Base-by-base conservation (phyloP, 176 grass and related monocot genomes). In the Ensete ventricosum region DNA sequence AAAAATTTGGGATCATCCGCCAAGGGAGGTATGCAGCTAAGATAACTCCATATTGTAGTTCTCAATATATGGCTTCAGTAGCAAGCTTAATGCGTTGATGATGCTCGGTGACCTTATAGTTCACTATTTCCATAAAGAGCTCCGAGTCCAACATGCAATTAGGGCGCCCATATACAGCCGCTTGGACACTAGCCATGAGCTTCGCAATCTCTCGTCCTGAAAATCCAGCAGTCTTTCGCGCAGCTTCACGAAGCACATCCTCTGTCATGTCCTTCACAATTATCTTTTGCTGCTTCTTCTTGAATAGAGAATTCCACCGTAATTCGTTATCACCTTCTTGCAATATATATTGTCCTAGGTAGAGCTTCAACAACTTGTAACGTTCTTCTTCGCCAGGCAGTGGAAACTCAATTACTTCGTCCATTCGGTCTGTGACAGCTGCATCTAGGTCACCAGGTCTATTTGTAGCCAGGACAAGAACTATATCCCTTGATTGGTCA, bases 191-290 rank as follows among this genome's bases (percentile, higher is more conserved):
- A 7, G 91, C 96, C 76, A 95, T 82, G 54, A 99, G 86, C 82
- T 95, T 95, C 1, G 91, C 84, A 74, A 99, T 91, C 76, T 99
- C 96, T 77, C 96, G 83, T 14, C 96, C 96, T 23, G 96, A 99
- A 77, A 99, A 99, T 14, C 96, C 91, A 78, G 91, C 67, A 1
- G 77, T 99, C 81, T 84, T 99, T 50, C 71, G 34, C 17, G 88
- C 83, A 23, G 84, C 91, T 51, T 85, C 84, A 58, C 71, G 69
- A 9, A 99, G 83, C 19, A 89, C 64, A 57, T 95, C 86, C 9
- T 99, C 91, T 48, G 57, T 89, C 50, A 95, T 55, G 63, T 82
- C 86, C 76, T 81, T 76, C 14, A 88, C 84, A 13, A 85, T 76
- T 71, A 99, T 99, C 76, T 87, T 95, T 69, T 85, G 79, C 69